Evolutionary conservation across 2,329 filamentous ascomycete genomes (phyloP).

Genomic region (Diaporthe longicolla): DNA sequence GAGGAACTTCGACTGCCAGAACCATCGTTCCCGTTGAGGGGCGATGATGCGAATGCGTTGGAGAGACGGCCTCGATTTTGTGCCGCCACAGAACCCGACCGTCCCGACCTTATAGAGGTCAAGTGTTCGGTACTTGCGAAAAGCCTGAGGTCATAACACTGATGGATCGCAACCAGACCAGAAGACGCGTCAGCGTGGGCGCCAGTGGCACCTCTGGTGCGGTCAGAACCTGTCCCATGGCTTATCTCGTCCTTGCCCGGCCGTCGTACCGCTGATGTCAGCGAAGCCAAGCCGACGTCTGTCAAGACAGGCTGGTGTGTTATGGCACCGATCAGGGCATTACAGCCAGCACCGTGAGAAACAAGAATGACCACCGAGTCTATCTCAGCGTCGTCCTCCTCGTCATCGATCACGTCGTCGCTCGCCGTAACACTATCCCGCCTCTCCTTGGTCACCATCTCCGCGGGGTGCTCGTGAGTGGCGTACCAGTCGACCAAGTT

Average conservation of each 20-base stretch:
- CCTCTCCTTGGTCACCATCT: conserved; percentile 63
- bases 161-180: conserved; percentile 62
- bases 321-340: conserved; percentile 92
- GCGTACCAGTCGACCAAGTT: conserved; percentile 88
- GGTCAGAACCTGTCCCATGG: conserved; percentile 42
- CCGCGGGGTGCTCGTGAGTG: conserved; percentile 65
- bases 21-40: conserved; percentile 43
- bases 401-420: conserved; percentile 56
- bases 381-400: conserved; percentile 73
- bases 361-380: conserved; percentile 89
- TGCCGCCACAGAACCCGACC: conserved; percentile 49
- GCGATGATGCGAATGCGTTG: conserved; percentile 53
- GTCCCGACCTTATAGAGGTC: conserved; percentile 54
- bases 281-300: conserved; percentile 89
- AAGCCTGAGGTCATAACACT: conserved; percentile 80
- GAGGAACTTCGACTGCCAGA: conserved; percentile 61
- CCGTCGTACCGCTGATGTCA: conserved; percentile 87
- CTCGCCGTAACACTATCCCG: conserved; percentile 52
- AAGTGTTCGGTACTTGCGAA: conserved; percentile 84
- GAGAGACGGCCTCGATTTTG: conserved; percentile 58
- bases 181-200: conserved; percentile 45
- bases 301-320: conserved; percentile 92
- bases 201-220: conserved; percentile 44
- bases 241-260: conserved; percentile 53
- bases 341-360: conserved; percentile 95